Percentiles rank a stretch among this genome's conserved stretches.
Evolutionary conservation across 2,329 filamentous ascomycete species (phyloP).

Genomic region (Incumbomyces delicatus): DNA sequence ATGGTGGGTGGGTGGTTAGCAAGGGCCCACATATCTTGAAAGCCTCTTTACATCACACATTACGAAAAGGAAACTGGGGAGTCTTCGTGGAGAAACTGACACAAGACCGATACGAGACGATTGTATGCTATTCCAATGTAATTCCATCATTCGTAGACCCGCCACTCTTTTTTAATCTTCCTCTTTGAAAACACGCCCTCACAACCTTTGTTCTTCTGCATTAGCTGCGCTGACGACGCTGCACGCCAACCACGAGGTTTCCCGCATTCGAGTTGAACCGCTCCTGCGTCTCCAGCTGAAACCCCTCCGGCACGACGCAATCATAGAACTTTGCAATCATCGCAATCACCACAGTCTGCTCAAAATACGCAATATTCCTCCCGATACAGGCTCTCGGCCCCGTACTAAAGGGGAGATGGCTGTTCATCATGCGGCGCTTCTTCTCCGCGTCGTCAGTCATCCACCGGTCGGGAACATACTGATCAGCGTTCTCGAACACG

Average conservation of each 20-base stretch:
- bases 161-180: too few species aligned
- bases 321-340: slow-evolving; percentile 35
- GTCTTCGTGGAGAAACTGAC: too few species aligned
- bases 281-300: slow-evolving; percentile 29
- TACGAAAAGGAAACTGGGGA: too few species aligned
- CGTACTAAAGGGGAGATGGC: slow-evolving; percentile 49
- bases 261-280: slow-evolving; percentile 10
- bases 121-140: too few species aligned
- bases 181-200: too few species aligned
- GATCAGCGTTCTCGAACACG: slow-evolving; percentile 4
- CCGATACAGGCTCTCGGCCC: slow-evolving; percentile 65
- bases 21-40: too few species aligned
- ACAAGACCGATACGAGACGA: too few species aligned
- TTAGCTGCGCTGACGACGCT: too few species aligned
- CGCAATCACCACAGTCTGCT: slow-evolving; percentile 38
- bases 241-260: background rate
- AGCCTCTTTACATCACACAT: too few species aligned
- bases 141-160: too few species aligned
- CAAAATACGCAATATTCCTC: slow-evolving; percentile 45
- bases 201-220: too few species aligned
- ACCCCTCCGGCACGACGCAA: slow-evolving; percentile 34
- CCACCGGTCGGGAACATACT: slow-evolving; percentile 10
- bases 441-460: slow-evolving; percentile 8
- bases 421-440: slow-evolving; percentile 8
- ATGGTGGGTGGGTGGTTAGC: too few species aligned